A percentile compares a stretch with the other conserved stretches of the same genome.
phyloP scores from a whole-genome alignment of 257 asterid species.

The Solanum sparsipilum region DNA sequence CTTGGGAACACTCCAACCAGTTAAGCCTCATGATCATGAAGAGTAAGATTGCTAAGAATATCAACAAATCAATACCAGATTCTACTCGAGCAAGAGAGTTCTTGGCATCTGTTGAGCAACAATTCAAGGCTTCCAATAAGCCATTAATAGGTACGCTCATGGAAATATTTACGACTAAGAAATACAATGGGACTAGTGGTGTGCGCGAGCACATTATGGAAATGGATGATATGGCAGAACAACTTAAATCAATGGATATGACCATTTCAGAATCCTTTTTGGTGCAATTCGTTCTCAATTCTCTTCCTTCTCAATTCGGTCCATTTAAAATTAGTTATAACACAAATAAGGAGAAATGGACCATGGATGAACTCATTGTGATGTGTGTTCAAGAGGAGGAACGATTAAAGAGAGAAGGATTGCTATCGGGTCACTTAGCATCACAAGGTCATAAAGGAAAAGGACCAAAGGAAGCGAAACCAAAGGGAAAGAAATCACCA shows the following conservation, averaged over 20 bases:
- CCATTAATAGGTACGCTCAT: not conserved
- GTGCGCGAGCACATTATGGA: not conserved
- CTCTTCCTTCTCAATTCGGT: not conserved
- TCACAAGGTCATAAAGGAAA: not conserved
- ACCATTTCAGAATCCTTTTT: constrained; percentile 1
- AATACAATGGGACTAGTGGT: not conserved
- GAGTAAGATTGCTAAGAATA: not conserved
- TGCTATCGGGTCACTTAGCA: not conserved
- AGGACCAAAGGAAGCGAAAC: not conserved
- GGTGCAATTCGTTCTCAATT: constrained; percentile 1
- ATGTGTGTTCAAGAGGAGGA: constrained; percentile 8
- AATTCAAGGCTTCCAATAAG: not conserved
- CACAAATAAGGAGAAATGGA: not conserved
- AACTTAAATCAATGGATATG: not conserved
- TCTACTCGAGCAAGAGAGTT: not conserved
- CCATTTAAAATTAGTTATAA: not conserved
- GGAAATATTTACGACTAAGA: not conserved
- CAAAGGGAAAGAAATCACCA: not conserved
- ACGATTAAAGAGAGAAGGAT: not conserved
- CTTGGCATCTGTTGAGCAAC: not conserved
- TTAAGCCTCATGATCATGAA: not conserved
- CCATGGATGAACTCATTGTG: not conserved
- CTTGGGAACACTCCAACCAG: not conserved
- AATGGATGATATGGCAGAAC: not conserved
- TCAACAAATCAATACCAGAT: not conserved